Base-by-base conservation (phyloP, 495 filamentous ascomycete genomes). In the Trichocladium antarcticum region DNA sequence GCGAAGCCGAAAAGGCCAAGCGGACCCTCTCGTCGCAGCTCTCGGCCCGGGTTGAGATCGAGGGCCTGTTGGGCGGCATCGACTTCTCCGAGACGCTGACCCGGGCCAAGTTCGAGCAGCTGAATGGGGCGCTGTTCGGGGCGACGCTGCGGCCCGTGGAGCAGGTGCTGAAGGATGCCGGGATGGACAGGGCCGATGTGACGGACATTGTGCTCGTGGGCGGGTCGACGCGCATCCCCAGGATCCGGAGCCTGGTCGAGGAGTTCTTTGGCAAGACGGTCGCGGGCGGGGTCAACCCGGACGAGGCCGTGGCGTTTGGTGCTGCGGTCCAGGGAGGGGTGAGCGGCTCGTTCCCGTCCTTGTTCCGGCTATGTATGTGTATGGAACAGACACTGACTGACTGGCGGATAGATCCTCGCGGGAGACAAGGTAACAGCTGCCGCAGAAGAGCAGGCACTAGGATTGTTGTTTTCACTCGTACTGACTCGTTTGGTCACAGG, bases 1-100 rank as follows among this genome's bases (percentile, higher is more conserved):
- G 89, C 56, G 90, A 95, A 68, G 89, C 90, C 53, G 92, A 98
- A 72, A 95, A 94, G 78, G 92, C 89, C 67, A 98, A 98, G 83
- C 82, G 90, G 59, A 89, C 89, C 55, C 81, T 98, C 37, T 95
- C 89, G 62, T 89, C 86, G 56, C 88, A 94, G 73, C 90, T 89
- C 81, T 88, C 85, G 50, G 84, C 87, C 52, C 82, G 86, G 57
- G 86, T 96, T 54, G 92, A 96, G 71, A 93, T 98, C 47, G 92
- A 96, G 64, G 81, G 85, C 50, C 89, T 98, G 79, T 80, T 84
- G 69, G 77, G 87, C 49, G 90, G 92, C 63, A 77, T 89, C 50
- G 92, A 96, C 63, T 94, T 96, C 74, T 87, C 84, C 40, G 89
- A 95, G 78, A 95, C 87, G 41, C 78, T 97, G 37, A 95, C 90